These are phyloP conservation scores for Rhizomucor miehei DNA, from an alignment of 371 early-diverging fungal genomes.

Conservation along the genomic window DNA sequence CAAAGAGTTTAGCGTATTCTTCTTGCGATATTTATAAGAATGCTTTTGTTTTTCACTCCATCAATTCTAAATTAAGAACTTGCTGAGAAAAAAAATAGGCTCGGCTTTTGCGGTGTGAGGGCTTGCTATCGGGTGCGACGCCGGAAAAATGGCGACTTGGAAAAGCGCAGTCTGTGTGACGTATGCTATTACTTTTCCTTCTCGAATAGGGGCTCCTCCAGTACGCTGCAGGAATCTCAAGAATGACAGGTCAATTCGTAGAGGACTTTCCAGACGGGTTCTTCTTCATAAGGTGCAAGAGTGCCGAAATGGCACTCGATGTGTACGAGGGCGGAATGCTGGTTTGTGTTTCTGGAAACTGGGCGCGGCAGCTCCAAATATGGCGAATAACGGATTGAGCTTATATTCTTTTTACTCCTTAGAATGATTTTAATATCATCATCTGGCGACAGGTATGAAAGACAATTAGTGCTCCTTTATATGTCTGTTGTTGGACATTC, in stretches of 20 bases:
- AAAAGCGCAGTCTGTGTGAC: too few relatives aligned
- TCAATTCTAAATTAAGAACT: too few relatives aligned
- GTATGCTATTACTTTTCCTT: too few relatives aligned
- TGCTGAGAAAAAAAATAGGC: too few relatives aligned
- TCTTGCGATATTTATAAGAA: too few relatives aligned
- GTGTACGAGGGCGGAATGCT: slow-evolving; percentile 38
- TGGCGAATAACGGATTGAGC: not conserved
- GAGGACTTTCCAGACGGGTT: slow-evolving; percentile 36
- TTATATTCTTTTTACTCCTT: not conserved
- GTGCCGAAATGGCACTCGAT: slow-evolving; percentile 28
- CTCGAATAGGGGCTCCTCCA: too few relatives aligned
- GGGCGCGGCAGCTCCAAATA: not conserved
- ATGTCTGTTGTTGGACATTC: not conserved
- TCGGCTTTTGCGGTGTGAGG: too few relatives aligned
- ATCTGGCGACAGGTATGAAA: slow-evolving; percentile 47
- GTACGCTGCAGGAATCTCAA: too few relatives aligned
- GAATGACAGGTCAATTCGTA: not conserved
- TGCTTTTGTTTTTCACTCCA: too few relatives aligned
- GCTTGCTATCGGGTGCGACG: too few relatives aligned
- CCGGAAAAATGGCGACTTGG: too few relatives aligned
- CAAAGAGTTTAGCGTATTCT: too few relatives aligned
- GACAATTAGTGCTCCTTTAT: not conserved
- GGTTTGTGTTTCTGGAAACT: slow-evolving; percentile 19
- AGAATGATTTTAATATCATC: slow-evolving; percentile 46
- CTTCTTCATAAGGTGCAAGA: slow-evolving; percentile 43